These are phyloP conservation scores for Phytophthora colocasiae DNA, from an alignment of 352 stramenopile genomes.

Conservation along the genomic window DNA sequence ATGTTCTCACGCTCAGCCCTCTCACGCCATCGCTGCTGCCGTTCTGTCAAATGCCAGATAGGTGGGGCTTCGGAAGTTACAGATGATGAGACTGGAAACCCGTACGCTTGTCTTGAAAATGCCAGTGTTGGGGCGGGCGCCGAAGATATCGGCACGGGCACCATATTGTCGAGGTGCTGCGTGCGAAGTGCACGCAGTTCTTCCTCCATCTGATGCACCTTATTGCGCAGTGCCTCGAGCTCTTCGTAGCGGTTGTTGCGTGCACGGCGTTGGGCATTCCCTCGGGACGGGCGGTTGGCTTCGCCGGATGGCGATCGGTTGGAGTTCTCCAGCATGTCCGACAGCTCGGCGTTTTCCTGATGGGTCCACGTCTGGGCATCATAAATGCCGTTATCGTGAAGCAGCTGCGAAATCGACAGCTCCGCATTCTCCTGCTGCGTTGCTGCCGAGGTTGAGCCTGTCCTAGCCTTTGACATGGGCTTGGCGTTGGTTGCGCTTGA, in stretches of 20 bases:
- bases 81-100: constrained; percentile 12
- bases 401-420: constrained; percentile 17
- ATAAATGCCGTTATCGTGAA: constrained; percentile 20
- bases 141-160: constrained; percentile 16
- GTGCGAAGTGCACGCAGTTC: constrained; percentile 26
- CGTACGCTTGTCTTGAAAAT: constrained; percentile 31
- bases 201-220: constrained; percentile 45
- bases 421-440: constrained; percentile 2
- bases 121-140: constrained; percentile 17
- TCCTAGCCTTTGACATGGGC: constrained; percentile 19
- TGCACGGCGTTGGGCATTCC: constrained; percentile 27
- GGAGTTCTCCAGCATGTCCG: constrained; percentile 33
- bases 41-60: constrained; percentile 31
- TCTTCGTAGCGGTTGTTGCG: constrained; percentile 40
- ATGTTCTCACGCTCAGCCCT: constrained; percentile 38
- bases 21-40: constrained; percentile 32
- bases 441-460: neutral
- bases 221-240: constrained; percentile 42
- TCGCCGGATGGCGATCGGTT: constrained; percentile 12
- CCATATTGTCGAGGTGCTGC: constrained; percentile 22
- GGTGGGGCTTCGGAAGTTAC: constrained; percentile 14
- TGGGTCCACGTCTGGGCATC: constrained; percentile 9
- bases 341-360: constrained; percentile 21
- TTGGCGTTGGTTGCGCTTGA: neutral
- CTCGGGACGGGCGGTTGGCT: neutral